phyloP scores from a whole-genome alignment of 75 land plant species.

The Cunninghamia lanceolata region DNA sequence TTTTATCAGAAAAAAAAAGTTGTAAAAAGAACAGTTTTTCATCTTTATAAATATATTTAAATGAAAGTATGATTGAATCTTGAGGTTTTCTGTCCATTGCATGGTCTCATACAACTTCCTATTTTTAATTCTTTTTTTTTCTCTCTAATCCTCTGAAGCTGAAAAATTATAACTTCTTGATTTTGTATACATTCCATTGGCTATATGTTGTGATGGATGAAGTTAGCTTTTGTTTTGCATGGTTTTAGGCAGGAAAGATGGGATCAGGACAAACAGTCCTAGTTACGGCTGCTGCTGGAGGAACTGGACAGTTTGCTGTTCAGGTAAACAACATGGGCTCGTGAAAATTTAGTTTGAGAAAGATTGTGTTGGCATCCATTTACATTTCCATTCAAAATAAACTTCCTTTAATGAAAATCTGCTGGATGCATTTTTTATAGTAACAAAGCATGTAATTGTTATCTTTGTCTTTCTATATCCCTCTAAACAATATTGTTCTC shows the following conservation, averaged over 20 bases:
- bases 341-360: neutral
- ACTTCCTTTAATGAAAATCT: neutral
- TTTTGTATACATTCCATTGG: neutral
- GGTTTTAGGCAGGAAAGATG: slow-evolving; percentile 73
- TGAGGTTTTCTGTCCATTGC: neutral
- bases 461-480: neutral
- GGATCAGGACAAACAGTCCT: slow-evolving; percentile 81
- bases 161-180: neutral
- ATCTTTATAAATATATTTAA: neutral
- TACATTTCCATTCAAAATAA: neutral
- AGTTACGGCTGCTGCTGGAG: slow-evolving; percentile 98
- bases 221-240: neutral
- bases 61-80: neutral
- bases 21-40: neutral
- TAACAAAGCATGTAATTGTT: neutral
- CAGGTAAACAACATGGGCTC: slow-evolving; percentile 25
- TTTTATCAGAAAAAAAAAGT: no score
- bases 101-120: neutral
- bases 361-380: neutral
- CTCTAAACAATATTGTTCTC: neutral
- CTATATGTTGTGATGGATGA: no score
- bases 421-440: neutral
- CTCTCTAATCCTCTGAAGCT: neutral
- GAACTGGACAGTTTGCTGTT: slow-evolving; percentile 95
- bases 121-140: neutral